These are phyloP conservation scores for Conticribra guillardii DNA, from an alignment of 108 stramenopile species.

Conservation along the genomic window DNA sequence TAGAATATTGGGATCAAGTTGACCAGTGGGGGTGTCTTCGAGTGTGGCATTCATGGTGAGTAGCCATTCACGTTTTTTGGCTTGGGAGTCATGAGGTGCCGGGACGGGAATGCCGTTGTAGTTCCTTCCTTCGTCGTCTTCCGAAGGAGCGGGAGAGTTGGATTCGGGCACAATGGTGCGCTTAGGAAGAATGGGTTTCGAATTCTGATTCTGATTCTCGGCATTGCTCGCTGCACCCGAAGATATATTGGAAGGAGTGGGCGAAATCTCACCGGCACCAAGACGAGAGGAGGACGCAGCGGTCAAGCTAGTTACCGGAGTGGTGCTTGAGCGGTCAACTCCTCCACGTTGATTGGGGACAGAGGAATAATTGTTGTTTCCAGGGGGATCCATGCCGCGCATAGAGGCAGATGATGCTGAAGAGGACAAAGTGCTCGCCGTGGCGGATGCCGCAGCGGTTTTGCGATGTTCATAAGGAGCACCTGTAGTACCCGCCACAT, in stretches of 20 bases:
- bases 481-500: neutral
- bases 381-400: neutral
- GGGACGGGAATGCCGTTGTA: slow-evolving; percentile 49
- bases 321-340: no score
- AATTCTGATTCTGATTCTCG: no score
- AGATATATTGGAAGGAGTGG: neutral
- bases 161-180: slow-evolving; percentile 40
- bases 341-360: neutral
- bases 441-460: no score
- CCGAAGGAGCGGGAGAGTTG: slow-evolving; percentile 10
- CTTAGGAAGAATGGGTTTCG: slow-evolving; percentile 45
- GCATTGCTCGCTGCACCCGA: neutral
- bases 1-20: slow-evolving; percentile 67
- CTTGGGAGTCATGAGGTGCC: slow-evolving; percentile 43
- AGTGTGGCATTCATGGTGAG: slow-evolving; percentile 81
- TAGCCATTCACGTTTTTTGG: slow-evolving; percentile 84
- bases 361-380: neutral
- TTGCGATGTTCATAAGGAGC: no score
- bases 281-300: neutral
- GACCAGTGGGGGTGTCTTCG: slow-evolving; percentile 66
- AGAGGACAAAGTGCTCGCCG: no score
- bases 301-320: no score
- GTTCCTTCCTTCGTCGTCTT: slow-evolving; percentile 23
- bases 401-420: neutral
- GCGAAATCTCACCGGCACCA: neutral